Evolutionary conservation across 2,329 filamentous ascomycete genomes (phyloP).

Genomic region (Fusarium denticulatum): DNA sequence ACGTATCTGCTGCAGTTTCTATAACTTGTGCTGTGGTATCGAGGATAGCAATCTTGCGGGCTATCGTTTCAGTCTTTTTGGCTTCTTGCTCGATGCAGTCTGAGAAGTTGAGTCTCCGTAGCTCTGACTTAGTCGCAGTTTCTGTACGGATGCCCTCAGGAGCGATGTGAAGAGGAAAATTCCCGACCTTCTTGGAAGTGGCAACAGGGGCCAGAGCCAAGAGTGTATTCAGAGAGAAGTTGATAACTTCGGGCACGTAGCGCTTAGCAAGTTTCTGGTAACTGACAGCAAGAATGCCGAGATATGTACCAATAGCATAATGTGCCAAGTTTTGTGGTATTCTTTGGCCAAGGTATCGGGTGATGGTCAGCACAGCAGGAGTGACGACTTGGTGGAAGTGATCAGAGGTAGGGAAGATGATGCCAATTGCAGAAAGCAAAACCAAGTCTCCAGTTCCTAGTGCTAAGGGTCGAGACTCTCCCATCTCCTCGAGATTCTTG

Average conservation of each 20-base stretch:
- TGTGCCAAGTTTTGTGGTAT: conserved; percentile 72
- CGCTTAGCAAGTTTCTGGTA: conserved; percentile 87
- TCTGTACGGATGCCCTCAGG: conserved; percentile 61
- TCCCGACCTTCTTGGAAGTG: conserved; percentile 57
- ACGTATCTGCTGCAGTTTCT: conserved; percentile 74
- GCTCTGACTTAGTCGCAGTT: conserved; percentile 50
- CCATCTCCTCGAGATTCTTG: conserved; percentile 70
- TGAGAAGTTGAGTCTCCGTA: conserved; percentile 66
- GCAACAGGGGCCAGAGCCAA: conserved; percentile 70
- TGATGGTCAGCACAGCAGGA: conserved; percentile 86
- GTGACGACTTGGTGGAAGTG: conserved; percentile 97
- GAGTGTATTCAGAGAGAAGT: conserved; percentile 81
- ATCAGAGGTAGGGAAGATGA: conserved; percentile 93
- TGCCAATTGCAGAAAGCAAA: conserved; percentile 83
- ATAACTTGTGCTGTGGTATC: conserved; percentile 73
- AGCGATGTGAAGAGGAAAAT: conserved; percentile 71
- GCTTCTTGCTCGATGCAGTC: conserved; percentile 60
- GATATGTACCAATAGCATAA: conserved; percentile 77
- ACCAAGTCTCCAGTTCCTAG: conserved; percentile 77
- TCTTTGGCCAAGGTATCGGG: conserved; percentile 83
- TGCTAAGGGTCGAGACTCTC: conserved; percentile 58
- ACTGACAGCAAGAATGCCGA: conserved; percentile 81
- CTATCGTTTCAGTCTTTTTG: conserved; percentile 47
- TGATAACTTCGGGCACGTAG: conserved; percentile 88
- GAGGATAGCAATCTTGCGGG: conserved; percentile 67